phyloP scores from a whole-genome alignment of 148 eudicot species.

The Tetragonia tetragonoides region DNA sequence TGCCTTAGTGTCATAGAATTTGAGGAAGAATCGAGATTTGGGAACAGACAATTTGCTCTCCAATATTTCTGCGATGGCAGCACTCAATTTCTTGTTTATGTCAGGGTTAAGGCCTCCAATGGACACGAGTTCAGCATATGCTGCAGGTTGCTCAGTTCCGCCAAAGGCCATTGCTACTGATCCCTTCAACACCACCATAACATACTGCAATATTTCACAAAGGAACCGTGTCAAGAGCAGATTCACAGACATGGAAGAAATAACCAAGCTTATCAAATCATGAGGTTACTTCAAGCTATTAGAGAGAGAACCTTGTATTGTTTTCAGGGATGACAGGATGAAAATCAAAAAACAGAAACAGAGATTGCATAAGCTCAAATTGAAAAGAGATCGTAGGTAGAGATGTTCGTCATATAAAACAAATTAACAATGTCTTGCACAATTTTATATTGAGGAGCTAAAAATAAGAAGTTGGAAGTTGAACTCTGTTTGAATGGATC shows the following conservation, averaged over 20 bases:
- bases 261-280: background rate
- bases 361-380: background rate
- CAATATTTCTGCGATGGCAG: slow-evolving; percentile 69
- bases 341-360: background rate
- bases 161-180: slow-evolving; percentile 92
- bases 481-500: background rate
- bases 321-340: background rate
- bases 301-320: too few relatives aligned
- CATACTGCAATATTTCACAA: slow-evolving; percentile 56
- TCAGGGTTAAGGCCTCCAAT: slow-evolving; percentile 83
- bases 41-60: slow-evolving; percentile 79
- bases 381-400: background rate
- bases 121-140: slow-evolving; percentile 89
- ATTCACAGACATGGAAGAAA: background rate
- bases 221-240: background rate
- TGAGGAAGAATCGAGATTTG: slow-evolving; percentile 71
- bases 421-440: background rate
- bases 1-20: slow-evolving; percentile 88
- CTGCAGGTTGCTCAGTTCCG: slow-evolving; percentile 93
- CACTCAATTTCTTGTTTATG: slow-evolving; percentile 92
- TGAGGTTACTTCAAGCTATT: background rate
- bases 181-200: slow-evolving; percentile 92
- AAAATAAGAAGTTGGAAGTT: background rate
- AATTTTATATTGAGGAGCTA: background rate
- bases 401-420: background rate